Evolutionary conservation across 257 asterid species (phyloP), one percentile per base, ranked within the genome.

Genomic region (Fraxinus cuspidata): DNA sequence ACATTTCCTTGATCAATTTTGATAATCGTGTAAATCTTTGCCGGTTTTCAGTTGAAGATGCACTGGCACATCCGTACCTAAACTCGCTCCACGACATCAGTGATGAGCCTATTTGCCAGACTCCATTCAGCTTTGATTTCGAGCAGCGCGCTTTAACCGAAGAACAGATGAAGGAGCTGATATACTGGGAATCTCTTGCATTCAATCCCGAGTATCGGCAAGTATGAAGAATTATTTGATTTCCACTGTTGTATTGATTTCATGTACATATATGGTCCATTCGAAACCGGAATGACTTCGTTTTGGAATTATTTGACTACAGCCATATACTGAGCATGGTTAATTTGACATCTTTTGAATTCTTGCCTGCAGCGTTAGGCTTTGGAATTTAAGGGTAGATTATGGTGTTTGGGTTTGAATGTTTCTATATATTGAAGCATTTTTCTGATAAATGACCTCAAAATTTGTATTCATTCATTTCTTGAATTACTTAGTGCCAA

Each of bases 131-230:
- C 93, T 94, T 94, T 42, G 97, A 94, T 89, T 92, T 94, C 42
- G 99, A 94, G 84, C 96, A 94, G 81, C 97, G 91, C 29, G 97
- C 97, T 1, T 78, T 94, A 91, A 83, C 91, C 4, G 99, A 92
- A 83, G 99, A 94, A 72, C 97, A 94, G 84, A 94, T 94, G 99
- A 94, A 89, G 88, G 99, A 94, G 92, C 91, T 94, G 63, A 94
- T 94, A 34, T 92, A 92, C 83, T 82, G 87, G 84, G 99, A 94
- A 86, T 85, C 97, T 60, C 86, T 94, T 27, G 97, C 97, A 76
- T 91, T 92, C 81, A 94, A 94, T 70, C 97, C 99, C 0, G 97
- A 92, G 73, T 92, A 90, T 86, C 93, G 83, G 89, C 92, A 74
- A 72, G 83, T 91, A 86, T 94, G 91, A 91, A 37, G 71, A 76